Evolutionary conservation across 129 eudicot genomes (phyloP).

Genomic region (Dittrichia graveolens): DNA sequence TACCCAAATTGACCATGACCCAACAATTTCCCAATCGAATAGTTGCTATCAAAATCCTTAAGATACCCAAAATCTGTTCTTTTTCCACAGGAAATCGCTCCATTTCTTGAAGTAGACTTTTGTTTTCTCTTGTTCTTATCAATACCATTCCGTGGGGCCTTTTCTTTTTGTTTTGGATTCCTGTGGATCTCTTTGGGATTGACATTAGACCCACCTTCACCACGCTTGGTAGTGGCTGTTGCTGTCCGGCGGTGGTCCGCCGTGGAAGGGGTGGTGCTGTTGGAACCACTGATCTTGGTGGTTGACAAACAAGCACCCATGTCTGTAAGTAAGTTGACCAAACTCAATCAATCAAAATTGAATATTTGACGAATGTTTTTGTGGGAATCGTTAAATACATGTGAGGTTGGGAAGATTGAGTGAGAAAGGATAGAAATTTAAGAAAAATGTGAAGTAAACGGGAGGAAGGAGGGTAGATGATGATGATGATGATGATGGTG

Average conservation of each 20-base stretch:
- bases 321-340: constrained; percentile 11
- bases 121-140: constrained; percentile 21
- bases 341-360: constrained; percentile 27
- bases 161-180: constrained; percentile 15
- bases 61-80: constrained; percentile 92
- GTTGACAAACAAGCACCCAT: constrained; percentile 47
- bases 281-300: constrained; percentile 41
- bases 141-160: not conserved
- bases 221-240: constrained; percentile 19
- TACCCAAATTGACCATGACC: constrained; percentile 99
- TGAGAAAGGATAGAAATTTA: constrained; percentile 14
- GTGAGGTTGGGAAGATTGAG: not conserved
- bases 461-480: constrained; percentile 6
- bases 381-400: constrained; percentile 15
- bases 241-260: constrained; percentile 25
- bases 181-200: constrained; percentile 20
- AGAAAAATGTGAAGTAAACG: constrained; percentile 25
- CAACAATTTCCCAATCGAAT: constrained; percentile 80
- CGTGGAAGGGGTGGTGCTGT: constrained; percentile 39
- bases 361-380: not conserved
- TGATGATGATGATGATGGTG: constrained; percentile 11
- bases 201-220: constrained; percentile 24
- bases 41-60: constrained; percentile 66
- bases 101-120: constrained; percentile 30
- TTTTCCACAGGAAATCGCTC: constrained; percentile 66